These are phyloP conservation scores for Melampsora americana DNA, from an alignment of 1,284 basidiomycete species.

Conservation along the genomic window DNA sequence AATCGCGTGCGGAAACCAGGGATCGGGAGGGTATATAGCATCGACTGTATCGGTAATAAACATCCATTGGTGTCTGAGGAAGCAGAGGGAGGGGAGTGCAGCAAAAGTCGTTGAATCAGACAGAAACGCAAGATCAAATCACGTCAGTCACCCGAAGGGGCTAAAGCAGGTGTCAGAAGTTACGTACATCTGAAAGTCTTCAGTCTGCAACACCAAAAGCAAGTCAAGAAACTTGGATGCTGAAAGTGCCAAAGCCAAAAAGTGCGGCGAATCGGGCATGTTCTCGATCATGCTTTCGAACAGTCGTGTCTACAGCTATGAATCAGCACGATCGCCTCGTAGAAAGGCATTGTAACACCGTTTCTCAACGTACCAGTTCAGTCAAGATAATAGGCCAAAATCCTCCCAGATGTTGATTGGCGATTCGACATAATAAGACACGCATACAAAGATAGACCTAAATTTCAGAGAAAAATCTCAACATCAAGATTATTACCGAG, in stretches of 20 bases:
- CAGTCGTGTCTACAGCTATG: conserved; percentile 59
- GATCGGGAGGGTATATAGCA: conserved; percentile 79
- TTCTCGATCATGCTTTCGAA: conserved; percentile 59
- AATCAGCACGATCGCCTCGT: not conserved
- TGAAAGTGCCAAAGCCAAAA: conserved; percentile 72
- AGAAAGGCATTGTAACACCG: not conserved
- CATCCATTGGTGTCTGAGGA: conserved; percentile 88
- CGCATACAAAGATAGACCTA: conserved; percentile 81
- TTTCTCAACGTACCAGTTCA: conserved; percentile 67
- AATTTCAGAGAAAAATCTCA: conserved; percentile 8
- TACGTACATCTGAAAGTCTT: conserved; percentile 92
- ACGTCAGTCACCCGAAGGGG: conserved; percentile 6
- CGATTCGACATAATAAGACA: conserved; percentile 84
- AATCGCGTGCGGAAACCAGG: conserved; percentile 78
- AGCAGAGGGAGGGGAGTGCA: not conserved
- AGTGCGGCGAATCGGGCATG: conserved; percentile 45
- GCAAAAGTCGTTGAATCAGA: conserved; percentile 6
- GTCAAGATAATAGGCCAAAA: conserved; percentile 96
- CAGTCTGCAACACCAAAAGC: conserved; percentile 82
- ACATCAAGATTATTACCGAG: not conserved
- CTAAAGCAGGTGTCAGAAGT: not conserved
- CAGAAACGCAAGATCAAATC: conserved; percentile 12
- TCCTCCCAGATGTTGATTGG: conserved; percentile 82
- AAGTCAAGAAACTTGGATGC: conserved; percentile 93
- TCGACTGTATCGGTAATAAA: conserved; percentile 97